Base-by-base conservation (phyloP, 495 filamentous ascomycete genomes). In the Penicillium mononematosum region DNA sequence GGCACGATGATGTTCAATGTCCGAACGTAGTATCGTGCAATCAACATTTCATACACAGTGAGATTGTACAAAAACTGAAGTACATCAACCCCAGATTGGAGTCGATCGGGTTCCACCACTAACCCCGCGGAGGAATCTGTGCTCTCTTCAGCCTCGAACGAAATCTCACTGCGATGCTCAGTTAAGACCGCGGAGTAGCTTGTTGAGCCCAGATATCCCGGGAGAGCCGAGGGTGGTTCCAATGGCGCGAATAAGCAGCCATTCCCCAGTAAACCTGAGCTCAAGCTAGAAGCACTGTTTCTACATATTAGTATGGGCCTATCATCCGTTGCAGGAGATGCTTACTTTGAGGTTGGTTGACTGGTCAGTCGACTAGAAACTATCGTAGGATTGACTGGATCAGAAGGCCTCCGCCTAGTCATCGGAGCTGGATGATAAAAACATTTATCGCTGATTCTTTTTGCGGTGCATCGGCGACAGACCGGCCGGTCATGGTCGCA, bases 201-300 rank as follows among this genome's bases (percentile, higher is more conserved):
- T 0, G 75, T 81, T 10, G 75, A 77, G 20, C 81, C 79, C 14
- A 82, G 58, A 53, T 81, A 82, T 1, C 78, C 78, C 11, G 75
- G 68, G 5, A 63, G 54, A 27, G 67, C 58, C 29, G 67, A 55
- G 7, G 66, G 62, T 29, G 67, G 55, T 49, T 75, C 70, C 12
- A 67, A 42, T 2, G 62, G 58, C 17, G 66, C 55, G 39, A 62
- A 65, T 34, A 65, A 43, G 11, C 66, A 66, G 41, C 60, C 56
- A 41, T 53, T 55, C 19, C 58, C 55, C 48, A 72, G 44, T 42
- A 66, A 66, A 29, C 60, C 62, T 7, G 67, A 66, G 34, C 60
- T 61, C 4, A 69, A 69, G 31, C 70, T 72, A 7, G 71, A 70
- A 12, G 61, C 58, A 61, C 62, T 69, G 57, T 39, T 41, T 45